Percentiles rank a stretch among this genome's conserved stretches.
These are phyloP conservation scores for Anisodus acutangulus DNA, from an alignment of 257 asterid genomes.

Conservation along the genomic window DNA sequence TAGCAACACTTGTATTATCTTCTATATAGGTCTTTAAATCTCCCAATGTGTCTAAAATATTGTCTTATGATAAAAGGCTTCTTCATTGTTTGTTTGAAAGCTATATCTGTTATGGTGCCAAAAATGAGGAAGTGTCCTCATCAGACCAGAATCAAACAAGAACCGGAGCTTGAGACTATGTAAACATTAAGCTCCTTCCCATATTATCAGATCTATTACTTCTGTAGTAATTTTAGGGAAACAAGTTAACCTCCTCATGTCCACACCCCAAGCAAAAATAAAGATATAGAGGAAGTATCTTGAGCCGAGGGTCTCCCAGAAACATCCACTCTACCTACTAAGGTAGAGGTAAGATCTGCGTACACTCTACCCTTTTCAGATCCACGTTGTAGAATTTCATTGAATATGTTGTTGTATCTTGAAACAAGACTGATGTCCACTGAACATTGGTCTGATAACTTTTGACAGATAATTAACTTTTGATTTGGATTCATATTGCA, in stretches of 20 bases:
- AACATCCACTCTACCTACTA: too few relatives aligned
- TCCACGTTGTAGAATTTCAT: too few relatives aligned
- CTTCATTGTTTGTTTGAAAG: background rate
- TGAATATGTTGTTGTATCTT: background rate
- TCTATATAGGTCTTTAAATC: background rate
- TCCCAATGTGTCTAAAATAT: background rate
- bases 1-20: background rate
- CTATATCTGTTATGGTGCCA: background rate
- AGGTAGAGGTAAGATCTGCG: too few relatives aligned
- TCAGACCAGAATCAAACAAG: constrained; percentile 6
- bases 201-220: background rate
- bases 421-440: background rate
- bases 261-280: background rate
- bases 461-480: constrained; percentile 8
- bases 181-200: background rate
- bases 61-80: background rate
- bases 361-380: too few relatives aligned
- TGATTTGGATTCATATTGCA: background rate
- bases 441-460: background rate
- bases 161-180: background rate
- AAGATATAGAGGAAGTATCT: background rate
- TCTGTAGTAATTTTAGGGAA: constrained; percentile 6
- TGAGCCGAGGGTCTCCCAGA: too few relatives aligned
- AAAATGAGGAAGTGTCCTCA: background rate
- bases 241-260: background rate